A percentile compares a stretch with the other conserved stretches of the same genome.
Evolutionary conservation across 441 rosid species (phyloP).

Genomic region (Pelargonium cotyledonis): DNA sequence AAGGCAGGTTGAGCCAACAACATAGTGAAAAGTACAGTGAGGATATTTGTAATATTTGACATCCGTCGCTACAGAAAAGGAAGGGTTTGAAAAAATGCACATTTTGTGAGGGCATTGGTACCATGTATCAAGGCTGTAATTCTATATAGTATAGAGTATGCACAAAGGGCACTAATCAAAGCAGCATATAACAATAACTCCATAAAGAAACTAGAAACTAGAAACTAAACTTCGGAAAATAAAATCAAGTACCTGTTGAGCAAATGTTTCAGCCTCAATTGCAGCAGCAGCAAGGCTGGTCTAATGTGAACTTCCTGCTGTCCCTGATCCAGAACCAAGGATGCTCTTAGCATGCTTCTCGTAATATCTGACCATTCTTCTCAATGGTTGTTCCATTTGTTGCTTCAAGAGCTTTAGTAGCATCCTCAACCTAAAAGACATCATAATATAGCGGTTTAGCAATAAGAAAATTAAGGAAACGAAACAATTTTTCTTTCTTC

Average conservation of each 20-base stretch:
- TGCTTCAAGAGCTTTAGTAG: constrained; percentile 83
- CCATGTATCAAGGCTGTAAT: neutral
- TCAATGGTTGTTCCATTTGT: constrained; percentile 81
- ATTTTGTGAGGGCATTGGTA: neutral
- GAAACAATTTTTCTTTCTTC: no score
- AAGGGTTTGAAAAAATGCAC: neutral
- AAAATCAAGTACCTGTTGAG: constrained; percentile 66
- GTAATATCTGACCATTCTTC: constrained; percentile 80
- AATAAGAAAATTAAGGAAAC: no score
- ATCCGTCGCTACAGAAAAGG: neutral
- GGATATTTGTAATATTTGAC: neutral
- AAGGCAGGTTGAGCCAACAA: constrained; percentile 10
- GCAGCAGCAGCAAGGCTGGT: constrained; percentile 98
- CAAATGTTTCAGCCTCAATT: constrained; percentile 93
- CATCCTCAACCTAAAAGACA: constrained; percentile 71
- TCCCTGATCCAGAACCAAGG: constrained; percentile 85
- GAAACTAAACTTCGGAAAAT: neutral
- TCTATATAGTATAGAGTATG: constrained; percentile 1
- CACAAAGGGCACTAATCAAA: neutral
- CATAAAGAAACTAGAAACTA: neutral
- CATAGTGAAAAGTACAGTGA: neutral
- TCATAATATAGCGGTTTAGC: constrained; percentile 10
- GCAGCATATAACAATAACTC: neutral
- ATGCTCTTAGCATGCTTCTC: constrained; percentile 94
- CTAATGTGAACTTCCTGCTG: constrained; percentile 57